phyloP scores from a whole-genome alignment of 192 early-diverging fungal genomes.

The Gaertneriomyces semiglobifer region DNA sequence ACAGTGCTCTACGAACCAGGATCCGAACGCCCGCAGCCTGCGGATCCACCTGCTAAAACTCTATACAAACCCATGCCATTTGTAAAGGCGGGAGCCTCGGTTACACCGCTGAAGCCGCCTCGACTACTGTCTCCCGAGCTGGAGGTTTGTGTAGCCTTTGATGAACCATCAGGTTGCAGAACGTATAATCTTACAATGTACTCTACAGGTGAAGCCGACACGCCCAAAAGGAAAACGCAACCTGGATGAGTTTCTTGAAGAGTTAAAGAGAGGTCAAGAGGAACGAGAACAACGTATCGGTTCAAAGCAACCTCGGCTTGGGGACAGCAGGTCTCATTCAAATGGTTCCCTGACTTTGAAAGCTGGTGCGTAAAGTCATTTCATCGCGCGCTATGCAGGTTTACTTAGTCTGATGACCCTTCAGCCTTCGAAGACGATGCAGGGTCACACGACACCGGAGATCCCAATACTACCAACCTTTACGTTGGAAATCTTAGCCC shows the following conservation, averaged over 20 bases:
- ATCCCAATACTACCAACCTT: conserved; percentile 77
- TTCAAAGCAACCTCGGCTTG: conserved; percentile 38
- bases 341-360: conserved; percentile 6
- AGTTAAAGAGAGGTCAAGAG: conserved; percentile 76
- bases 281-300: conserved; percentile 52
- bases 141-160: background rate
- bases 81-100: conserved; percentile 20
- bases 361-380: background rate
- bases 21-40: background rate
- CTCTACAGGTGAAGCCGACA: background rate
- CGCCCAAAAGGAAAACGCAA: conserved; percentile 73
- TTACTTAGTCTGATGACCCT: background rate
- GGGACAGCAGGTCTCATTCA: conserved; percentile 3
- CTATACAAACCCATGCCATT: conserved; percentile 34
- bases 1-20: conserved; percentile 18
- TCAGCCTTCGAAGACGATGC: conserved; percentile 35
- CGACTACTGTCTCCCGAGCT: background rate
- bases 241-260: conserved; percentile 78
- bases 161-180: background rate
- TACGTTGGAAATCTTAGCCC: conserved; percentile 80
- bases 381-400: background rate
- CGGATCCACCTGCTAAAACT: conserved; percentile 1
- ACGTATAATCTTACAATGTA: background rate
- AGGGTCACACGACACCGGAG: conserved; percentile 71
- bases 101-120: background rate